A percentile compares a stretch with the other conserved stretches of the same genome.
Evolutionary conservation across 441 rosid genomes (phyloP).

Genomic region (Aquilaria agallochum): DNA sequence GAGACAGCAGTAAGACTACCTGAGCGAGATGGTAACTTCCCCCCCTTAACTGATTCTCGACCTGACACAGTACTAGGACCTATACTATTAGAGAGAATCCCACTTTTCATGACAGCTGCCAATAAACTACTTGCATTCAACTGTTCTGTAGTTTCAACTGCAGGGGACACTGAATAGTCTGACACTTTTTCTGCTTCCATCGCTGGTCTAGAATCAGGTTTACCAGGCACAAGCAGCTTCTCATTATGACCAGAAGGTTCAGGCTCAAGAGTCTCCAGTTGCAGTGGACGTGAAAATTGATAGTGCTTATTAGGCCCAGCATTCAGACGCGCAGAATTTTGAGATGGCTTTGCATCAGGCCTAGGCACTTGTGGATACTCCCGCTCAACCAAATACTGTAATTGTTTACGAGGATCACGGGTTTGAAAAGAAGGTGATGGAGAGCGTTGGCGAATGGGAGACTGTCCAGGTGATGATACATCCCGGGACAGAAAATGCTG

Average conservation of each 20-base stretch:
- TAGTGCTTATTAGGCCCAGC: constrained; percentile 15
- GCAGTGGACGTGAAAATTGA: constrained; percentile 27
- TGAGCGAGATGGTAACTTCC: constrained; percentile 26
- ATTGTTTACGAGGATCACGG: constrained; percentile 23
- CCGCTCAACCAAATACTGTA: constrained; percentile 44
- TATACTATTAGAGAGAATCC: constrained; percentile 47
- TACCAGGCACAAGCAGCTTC: constrained; percentile 28
- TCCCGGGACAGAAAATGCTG: constrained; percentile 33
- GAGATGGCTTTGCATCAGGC: constrained; percentile 45
- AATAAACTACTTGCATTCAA: constrained; percentile 60
- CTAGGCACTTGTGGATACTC: constrained; percentile 40
- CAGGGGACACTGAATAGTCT: constrained; percentile 29
- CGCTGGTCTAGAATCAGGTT: constrained; percentile 34
- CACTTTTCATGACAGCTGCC: constrained; percentile 75
- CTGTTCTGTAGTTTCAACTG: constrained; percentile 38
- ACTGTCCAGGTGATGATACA: constrained; percentile 40
- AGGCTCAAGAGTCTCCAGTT: constrained; percentile 20
- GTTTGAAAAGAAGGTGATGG: constrained; percentile 42
- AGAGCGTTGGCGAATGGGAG: constrained; percentile 34
- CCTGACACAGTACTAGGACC: constrained; percentile 28
- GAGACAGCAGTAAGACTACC: constrained; percentile 25
- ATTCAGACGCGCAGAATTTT: constrained; percentile 37
- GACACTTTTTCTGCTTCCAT: constrained; percentile 28
- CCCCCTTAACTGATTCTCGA: constrained; percentile 27
- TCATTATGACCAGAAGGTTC: constrained; percentile 37